Evolutionary conservation across 2,329 filamentous ascomycete species (phyloP).

Genomic region (Neonectria faginata): DNA sequence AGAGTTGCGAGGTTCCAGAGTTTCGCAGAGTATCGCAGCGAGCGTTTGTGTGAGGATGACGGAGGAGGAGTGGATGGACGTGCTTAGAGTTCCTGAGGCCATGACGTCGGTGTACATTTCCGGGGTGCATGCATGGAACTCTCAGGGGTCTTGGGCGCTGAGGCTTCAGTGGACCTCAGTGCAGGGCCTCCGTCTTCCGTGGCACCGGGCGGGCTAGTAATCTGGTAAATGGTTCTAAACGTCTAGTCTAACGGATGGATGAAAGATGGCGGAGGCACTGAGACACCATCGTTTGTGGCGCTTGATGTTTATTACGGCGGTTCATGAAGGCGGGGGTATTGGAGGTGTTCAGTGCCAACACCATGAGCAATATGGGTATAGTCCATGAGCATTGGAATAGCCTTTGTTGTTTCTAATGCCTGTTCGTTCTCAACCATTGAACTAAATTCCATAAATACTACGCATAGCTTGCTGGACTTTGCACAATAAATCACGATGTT

Average conservation of each 20-base stretch:
- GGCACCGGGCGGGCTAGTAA: too few relatives aligned
- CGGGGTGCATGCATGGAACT: background rate
- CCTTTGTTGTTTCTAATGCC: too few relatives aligned
- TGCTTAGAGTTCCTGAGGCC: background rate
- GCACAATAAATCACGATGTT: too few relatives aligned
- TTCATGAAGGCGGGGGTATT: background rate
- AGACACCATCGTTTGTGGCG: background rate
- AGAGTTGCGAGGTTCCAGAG: constrained; percentile 19
- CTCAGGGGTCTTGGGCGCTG: background rate
- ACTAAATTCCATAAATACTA: too few relatives aligned
- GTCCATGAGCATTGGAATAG: too few relatives aligned
- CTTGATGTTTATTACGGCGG: background rate
- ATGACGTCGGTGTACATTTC: constrained; percentile 3
- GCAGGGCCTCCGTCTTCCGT: background rate
- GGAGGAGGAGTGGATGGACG: constrained; percentile 6
- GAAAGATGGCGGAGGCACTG: background rate
- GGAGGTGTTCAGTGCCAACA: too few relatives aligned
- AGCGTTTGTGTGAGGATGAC: constrained; percentile 7
- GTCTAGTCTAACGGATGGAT: background rate
- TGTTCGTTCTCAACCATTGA: too few relatives aligned
- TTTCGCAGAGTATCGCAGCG: constrained; percentile 3
- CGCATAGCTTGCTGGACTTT: too few relatives aligned
- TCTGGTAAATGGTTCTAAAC: background rate
- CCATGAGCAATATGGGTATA: too few relatives aligned
- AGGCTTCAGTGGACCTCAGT: background rate